Base-by-base conservation (phyloP, 208 protist genomes). In the Crithidia sp. region DNA sequence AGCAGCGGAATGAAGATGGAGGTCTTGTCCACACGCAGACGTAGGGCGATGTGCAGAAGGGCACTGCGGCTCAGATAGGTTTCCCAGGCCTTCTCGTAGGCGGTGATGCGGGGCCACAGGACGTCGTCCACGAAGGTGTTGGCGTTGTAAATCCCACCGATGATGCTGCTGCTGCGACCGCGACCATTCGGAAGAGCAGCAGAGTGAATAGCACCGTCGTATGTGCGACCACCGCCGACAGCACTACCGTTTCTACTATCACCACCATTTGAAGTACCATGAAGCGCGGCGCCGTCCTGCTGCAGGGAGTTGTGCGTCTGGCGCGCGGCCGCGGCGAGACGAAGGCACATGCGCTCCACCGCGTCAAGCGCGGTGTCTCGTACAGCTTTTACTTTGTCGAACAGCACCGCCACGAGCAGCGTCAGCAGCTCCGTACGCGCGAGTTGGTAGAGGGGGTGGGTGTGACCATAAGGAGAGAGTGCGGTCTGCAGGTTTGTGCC, bases 321-420 rank as follows among this genome's bases (percentile, higher is more conserved):
- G 40, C 56, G 63, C 41, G 55, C 70, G 19, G 72, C 67, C 1
- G 56, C 60, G 14, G 68, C 67, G 44, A 83, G 39, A 37, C 73
- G 74, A 28, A 67, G 43, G 53, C 78, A 93, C 76, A 93, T 79
- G 19, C 58, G 54, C 60, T 72, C 82, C 43, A 86, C 76, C 37
- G 83, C 82, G 28, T 83, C 81, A 4, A 95, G 72, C 12, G 91
- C 88, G 39, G 79, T 62, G 56, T 94, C 91, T 17, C 91, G 88
- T 36, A 94, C 88, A 0, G 85, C 86, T 60, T 86, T 87, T 41
- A 88, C 89, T 67, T 91, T 94, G 72, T 96, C 91, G 68, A 96
- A 96, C 16, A 96, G 71, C 37, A 85, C 78, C 28, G 83, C 74
- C 14, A 94, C 89, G 1, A 94, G 72, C 57, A 94, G 56, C 50